Evolutionary conservation across 2,329 filamentous ascomycete species (phyloP), one percentile per base, ranked within the genome.

Genomic region (Huntiella moniliformis): DNA sequence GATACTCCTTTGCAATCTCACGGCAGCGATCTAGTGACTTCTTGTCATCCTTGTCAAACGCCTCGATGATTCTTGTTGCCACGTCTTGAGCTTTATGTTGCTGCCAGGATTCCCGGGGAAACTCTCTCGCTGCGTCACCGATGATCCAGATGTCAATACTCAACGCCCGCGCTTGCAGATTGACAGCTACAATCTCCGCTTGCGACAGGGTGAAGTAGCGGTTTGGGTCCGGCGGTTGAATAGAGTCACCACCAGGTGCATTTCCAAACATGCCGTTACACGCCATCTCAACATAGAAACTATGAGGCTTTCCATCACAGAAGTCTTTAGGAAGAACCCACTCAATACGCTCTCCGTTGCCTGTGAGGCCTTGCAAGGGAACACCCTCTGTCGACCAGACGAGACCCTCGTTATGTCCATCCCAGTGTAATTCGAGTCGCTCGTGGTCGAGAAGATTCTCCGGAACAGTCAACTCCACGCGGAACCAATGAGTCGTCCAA

Each of bases 191-290:
- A 51, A 98, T 92, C 50, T 87, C 79, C 11, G 87, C 88, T 52
- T 77, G 79, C 51, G 67, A 64, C 46, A 98, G 70, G 48, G 70
- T 71, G 60, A 81, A 98, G 58, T 81, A 82, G 55, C 72, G 81
- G 66, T 95, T 76, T n/a, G 83, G 82, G 50, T 81, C 70, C 0
- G 91, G 91, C 11, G 91, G 86, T 58, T 93, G 83, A 54, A 95
- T 96, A 31, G 71, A 76, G 59, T 92, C 84, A 18, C 84, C 85
- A 15, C 80, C 80, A 0, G 80, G 71, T 0, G 86, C 81, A 59
- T 94, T 94, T 54, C 91, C 91, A 63, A 96, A 96, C 87, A 96
- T 96, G 61, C 80, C 79, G 60, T 98, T 98, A 64, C 91, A 96
- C 15, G 91, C 91, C 83, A 96, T 94, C 65, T 98, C 91, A 52